Percentiles rank a stretch among this genome's conserved stretches.
Evolutionary conservation across 805 yeast genomes (phyloP).

Genomic region (Priceomyces castillae): DNA sequence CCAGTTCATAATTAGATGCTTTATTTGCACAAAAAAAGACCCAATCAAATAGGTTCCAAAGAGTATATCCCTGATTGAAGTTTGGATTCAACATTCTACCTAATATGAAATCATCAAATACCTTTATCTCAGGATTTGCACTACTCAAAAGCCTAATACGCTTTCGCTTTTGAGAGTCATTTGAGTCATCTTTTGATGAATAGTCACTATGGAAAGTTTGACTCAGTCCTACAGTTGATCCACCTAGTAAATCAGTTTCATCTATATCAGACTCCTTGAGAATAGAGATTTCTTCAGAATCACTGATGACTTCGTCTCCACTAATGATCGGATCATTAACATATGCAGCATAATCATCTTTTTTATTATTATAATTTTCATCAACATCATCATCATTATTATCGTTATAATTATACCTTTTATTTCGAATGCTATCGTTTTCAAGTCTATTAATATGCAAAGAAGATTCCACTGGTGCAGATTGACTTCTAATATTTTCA

Average conservation of each 20-base stretch:
- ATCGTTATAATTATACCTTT: too few species aligned
- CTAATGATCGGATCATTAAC: not conserved
- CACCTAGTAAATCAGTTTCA: not conserved
- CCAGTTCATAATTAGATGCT: conserved; percentile 18
- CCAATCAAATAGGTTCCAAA: conserved; percentile 37
- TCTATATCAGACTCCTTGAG: not conserved
- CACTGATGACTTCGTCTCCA: conserved; percentile 10
- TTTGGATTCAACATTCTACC: conserved; percentile 22
- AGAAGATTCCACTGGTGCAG: too few species aligned
- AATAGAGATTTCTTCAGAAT: conserved; percentile 12
- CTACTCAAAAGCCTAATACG: not conserved
- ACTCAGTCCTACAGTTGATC: not conserved
- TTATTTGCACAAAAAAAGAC: conserved; percentile 33
- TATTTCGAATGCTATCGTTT: too few species aligned
- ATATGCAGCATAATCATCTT: not conserved
- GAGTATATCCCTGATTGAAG: conserved; percentile 15
- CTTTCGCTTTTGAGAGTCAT: not conserved
- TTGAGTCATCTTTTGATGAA: not conserved
- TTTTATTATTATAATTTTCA: not conserved
- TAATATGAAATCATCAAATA: conserved; percentile 33
- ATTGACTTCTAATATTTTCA: not conserved
- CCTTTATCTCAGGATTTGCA: conserved; percentile 9
- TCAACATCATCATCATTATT: not conserved
- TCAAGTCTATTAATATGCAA: too few species aligned
- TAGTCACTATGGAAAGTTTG: not conserved